phyloP scores from a whole-genome alignment of 2,329 filamentous ascomycete genomes.

The Aspergillus amoenus region DNA sequence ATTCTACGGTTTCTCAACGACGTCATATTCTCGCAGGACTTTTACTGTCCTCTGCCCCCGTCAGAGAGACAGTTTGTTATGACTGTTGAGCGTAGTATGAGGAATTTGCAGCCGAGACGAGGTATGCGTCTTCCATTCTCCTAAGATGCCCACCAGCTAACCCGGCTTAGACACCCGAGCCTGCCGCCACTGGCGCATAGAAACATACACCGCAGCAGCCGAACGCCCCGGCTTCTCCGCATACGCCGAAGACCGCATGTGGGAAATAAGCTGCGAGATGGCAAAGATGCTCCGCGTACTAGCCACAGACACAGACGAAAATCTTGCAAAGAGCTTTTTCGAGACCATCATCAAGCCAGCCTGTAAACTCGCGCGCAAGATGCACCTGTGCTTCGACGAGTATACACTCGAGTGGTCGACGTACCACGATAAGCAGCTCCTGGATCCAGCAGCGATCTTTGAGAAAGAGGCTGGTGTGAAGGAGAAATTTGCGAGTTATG shows the following conservation, averaged over 20 bases:
- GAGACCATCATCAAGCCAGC: slow-evolving; percentile 1
- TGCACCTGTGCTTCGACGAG: slow-evolving; percentile 7
- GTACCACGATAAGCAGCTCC: not conserved
- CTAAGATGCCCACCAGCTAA: not conserved
- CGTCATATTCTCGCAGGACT: slow-evolving; percentile 7
- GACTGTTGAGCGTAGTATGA: slow-evolving; percentile 2
- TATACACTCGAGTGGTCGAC: slow-evolving; percentile 2
- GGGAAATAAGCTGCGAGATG: not conserved
- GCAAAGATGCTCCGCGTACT: not conserved
- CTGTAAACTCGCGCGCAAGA: not conserved
- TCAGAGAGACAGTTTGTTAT: slow-evolving; percentile 1
- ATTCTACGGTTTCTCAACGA: slow-evolving; percentile 1
- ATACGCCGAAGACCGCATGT: not conserved
- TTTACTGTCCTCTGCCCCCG: slow-evolving; percentile 5
- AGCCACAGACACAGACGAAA: not conserved
- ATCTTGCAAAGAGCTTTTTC: not conserved
- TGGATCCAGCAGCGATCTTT: not conserved
- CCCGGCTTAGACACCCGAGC: not conserved
- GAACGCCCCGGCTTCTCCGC: not conserved
- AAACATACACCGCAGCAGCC: slow-evolving; percentile 4
- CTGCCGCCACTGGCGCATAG: slow-evolving; percentile 4
- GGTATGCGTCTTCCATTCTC: not conserved
- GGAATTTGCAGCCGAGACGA: not conserved
- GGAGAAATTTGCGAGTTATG: not conserved
- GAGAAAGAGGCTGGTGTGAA: not conserved